phyloP scores from a whole-genome alignment of 1,139 yeast species.

The Meyerozyma guilliermondii region DNA sequence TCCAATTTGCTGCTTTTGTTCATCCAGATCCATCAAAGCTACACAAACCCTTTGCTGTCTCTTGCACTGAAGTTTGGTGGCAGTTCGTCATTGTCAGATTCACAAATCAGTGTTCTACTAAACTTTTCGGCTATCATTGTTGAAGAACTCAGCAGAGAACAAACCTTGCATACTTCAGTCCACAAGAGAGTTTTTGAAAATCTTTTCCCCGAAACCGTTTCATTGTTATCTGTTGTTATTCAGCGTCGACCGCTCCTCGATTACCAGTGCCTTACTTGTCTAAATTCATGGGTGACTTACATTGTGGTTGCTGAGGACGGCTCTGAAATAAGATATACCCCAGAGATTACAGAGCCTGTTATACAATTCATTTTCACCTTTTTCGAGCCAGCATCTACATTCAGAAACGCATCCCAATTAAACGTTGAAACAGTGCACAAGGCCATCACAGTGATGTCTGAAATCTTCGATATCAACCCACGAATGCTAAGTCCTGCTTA shows the following conservation, averaged over 20 bases:
- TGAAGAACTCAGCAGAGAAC: slow-evolving; percentile 44
- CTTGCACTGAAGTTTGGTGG: neutral
- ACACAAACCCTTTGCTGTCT: neutral
- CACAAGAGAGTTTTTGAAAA: neutral
- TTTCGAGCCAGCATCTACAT: slow-evolving; percentile 11
- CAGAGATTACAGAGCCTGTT: slow-evolving; percentile 14
- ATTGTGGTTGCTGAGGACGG: slow-evolving; percentile 30
- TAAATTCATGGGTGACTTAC: slow-evolving; percentile 32
- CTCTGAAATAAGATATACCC: slow-evolving; percentile 29
- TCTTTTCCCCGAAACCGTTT: neutral
- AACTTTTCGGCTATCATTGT: slow-evolving; percentile 39
- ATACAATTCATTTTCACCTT: slow-evolving; percentile 17
- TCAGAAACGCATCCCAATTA: slow-evolving; percentile 9
- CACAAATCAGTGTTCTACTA: slow-evolving; percentile 9
- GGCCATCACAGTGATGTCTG: slow-evolving; percentile 35
- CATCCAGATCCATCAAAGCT: slow-evolving; percentile 25
- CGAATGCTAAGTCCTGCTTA: slow-evolving; percentile 25
- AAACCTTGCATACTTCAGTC: slow-evolving; percentile 3
- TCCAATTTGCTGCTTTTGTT: slow-evolving; percentile 54
- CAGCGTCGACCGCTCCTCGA: neutral
- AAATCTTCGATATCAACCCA: slow-evolving; percentile 44
- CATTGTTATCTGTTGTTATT: slow-evolving; percentile 9
- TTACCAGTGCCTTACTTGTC: slow-evolving; percentile 17
- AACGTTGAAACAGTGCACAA: slow-evolving; percentile 17
- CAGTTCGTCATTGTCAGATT: neutral